Conservation (phyloP, 768 basidiomycete genomes). For the Podaxis sp. region DNA sequence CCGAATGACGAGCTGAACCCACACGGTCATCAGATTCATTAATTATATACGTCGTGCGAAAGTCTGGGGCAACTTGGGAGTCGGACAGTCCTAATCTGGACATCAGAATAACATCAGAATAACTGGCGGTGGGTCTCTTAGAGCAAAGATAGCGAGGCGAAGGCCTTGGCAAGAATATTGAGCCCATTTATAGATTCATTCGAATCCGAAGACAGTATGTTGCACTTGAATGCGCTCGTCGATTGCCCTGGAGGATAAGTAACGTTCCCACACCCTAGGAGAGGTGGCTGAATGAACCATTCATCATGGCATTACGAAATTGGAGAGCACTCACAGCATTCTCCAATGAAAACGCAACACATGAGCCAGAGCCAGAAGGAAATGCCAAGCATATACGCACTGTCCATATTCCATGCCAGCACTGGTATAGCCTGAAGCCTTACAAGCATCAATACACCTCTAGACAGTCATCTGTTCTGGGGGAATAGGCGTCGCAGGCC, state of each 20-base stretch:
- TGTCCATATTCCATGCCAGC: conserved; percentile 19
- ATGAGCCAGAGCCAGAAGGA: neutral
- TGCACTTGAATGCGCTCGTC: conserved; percentile 10
- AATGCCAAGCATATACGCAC: conserved; percentile 1
- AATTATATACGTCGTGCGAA: neutral
- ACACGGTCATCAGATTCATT: neutral
- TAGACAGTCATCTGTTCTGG: conserved; percentile 19
- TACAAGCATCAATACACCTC: conserved; percentile 17
- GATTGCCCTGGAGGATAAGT: conserved; percentile 8
- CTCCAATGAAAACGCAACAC: neutral
- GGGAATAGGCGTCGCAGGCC: conserved; percentile 10
- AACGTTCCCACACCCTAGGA: conserved; percentile 14
- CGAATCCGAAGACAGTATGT: neutral
- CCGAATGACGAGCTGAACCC: neutral
- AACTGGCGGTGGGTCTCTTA: no score
- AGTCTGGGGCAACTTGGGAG: neutral
- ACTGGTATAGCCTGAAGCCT: conserved; percentile 12
- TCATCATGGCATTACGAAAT: no score
- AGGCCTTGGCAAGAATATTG: neutral
- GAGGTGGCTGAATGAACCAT: no score
- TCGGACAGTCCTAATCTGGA: neutral
- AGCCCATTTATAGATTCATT: neutral
- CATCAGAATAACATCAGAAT: no score
- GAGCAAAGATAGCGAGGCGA: no score
- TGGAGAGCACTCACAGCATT: conserved; percentile 14